Evolutionary conservation across 768 basidiomycete genomes (phyloP).

Genomic region (Suillus tomentosus): DNA sequence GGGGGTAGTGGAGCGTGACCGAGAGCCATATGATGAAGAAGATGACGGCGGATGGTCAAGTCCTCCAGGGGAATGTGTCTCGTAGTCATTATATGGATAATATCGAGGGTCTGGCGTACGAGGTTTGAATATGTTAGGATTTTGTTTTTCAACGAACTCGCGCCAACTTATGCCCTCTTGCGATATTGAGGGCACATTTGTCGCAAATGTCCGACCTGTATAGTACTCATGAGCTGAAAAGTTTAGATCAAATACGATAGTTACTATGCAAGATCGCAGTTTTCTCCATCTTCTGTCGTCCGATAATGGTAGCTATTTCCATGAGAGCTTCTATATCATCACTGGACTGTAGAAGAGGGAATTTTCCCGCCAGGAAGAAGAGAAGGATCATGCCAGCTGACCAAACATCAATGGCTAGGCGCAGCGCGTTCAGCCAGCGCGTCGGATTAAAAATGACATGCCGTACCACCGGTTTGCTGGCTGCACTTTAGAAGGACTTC

Average conservation of each 20-base stretch:
- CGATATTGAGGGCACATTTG: conserved; percentile 84
- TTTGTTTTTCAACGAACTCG: conserved; percentile 74
- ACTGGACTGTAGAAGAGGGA: conserved; percentile 90
- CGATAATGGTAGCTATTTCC: conserved; percentile 90
- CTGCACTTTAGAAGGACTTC: conserved; percentile 95
- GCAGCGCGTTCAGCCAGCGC: conserved; percentile 14
- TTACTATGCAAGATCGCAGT: conserved; percentile 87
- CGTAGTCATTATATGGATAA: conserved; percentile 49
- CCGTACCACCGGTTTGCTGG: conserved; percentile 86
- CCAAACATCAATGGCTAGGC: conserved; percentile 93
- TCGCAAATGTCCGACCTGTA: conserved; percentile 83
- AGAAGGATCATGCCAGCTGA: conserved; percentile 90
- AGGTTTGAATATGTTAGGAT: conserved; percentile 65
- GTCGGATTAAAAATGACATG: conserved; percentile 15
- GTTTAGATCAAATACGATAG: conserved; percentile 27
- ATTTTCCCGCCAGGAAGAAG: conserved; percentile 90
- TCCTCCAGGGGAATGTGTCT: conserved; percentile 28
- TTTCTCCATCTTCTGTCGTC: conserved; percentile 79
- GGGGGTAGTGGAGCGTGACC: conserved; percentile 27
- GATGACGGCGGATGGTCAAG: conserved; percentile 32
- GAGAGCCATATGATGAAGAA: conserved; percentile 30
- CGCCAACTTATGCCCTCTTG: conserved; percentile 68
- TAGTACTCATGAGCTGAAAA: conserved; percentile 10
- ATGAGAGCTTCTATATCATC: conserved; percentile 95
- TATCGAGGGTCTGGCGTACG: conserved; percentile 50